Evolutionary conservation across 495 filamentous ascomycete species (phyloP).

Genomic region (Aspergillus funiculosus): DNA sequence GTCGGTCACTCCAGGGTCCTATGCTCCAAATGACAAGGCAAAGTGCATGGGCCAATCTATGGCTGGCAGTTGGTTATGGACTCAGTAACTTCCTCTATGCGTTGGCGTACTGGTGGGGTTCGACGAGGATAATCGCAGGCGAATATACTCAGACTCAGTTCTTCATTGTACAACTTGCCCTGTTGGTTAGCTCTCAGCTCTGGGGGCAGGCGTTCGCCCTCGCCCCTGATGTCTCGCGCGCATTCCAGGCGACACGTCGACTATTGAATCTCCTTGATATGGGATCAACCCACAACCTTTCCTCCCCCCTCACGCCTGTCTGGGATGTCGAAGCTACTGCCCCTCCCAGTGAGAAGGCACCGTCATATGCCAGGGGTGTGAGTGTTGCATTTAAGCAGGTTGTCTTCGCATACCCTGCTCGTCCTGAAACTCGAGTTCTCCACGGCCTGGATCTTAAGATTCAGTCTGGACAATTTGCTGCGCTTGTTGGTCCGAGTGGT

Average conservation of each 20-base stretch:
- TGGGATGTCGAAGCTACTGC: constrained; percentile 22
- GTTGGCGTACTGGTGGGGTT: constrained; percentile 64
- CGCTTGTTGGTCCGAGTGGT: constrained; percentile 54
- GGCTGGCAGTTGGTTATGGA: constrained; percentile 37
- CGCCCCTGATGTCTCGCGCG: constrained; percentile 56
- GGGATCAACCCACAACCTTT: constrained; percentile 26
- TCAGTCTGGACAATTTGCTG: constrained; percentile 51
- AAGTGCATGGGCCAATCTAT: constrained; percentile 35
- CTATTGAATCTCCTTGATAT: constrained; percentile 33
- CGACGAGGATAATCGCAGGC: constrained; percentile 49
- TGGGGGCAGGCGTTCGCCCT: constrained; percentile 62
- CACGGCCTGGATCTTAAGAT: constrained; percentile 49
- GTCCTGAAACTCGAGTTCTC: constrained; percentile 49
- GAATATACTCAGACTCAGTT: constrained; percentile 55
- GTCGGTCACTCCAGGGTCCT: constrained; percentile 31
- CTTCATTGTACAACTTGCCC: constrained; percentile 58
- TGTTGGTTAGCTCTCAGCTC: constrained; percentile 54
- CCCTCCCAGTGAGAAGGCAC: constrained; percentile 9
- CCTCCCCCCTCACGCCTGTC: constrained; percentile 7
- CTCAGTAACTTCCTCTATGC: constrained; percentile 53
- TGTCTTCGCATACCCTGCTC: constrained; percentile 55
- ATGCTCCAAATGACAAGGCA: constrained; percentile 44
- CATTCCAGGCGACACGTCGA: constrained; percentile 33
- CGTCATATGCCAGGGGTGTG: constrained; percentile 20
- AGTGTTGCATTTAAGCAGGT: constrained; percentile 43